Conservation (phyloP, 2,329 filamentous ascomycete genomes). For the Penicillium griseofulvum region DNA sequence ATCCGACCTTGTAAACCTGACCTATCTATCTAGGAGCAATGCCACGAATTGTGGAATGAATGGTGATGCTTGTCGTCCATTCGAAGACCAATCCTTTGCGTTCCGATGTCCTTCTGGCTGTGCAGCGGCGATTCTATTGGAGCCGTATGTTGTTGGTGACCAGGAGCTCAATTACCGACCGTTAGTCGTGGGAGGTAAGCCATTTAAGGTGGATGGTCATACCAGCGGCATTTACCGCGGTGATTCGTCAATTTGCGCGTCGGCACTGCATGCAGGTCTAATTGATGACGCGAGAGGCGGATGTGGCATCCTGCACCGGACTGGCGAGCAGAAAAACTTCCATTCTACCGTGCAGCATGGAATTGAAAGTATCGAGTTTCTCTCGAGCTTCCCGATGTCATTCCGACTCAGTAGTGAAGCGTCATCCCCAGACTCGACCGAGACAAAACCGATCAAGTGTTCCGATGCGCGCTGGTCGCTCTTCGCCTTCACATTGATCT, state of each 20-base stretch:
- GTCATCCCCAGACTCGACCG: constrained; percentile 24
- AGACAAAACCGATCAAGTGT: constrained; percentile 40
- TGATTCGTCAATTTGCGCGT: constrained; percentile 61
- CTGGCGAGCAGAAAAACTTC: constrained; percentile 52
- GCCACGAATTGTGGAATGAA: constrained; percentile 54
- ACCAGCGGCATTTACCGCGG: constrained; percentile 54
- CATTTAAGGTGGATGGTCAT: constrained; percentile 37
- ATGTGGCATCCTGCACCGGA: constrained; percentile 55
- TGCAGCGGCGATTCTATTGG: constrained; percentile 50
- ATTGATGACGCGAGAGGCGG: constrained; percentile 55
- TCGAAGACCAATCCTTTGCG: constrained; percentile 52
- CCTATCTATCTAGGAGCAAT: constrained; percentile 27
- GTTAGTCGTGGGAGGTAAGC: constrained; percentile 55
- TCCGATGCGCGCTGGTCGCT: constrained; percentile 59
- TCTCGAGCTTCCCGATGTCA: constrained; percentile 58
- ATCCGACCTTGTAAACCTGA: neutral
- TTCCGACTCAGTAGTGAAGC: constrained; percentile 36
- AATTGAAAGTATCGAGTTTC: constrained; percentile 54
- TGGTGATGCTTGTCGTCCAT: constrained; percentile 57
- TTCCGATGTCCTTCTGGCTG: constrained; percentile 61
- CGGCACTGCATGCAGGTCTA: constrained; percentile 60
- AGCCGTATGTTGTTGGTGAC: constrained; percentile 58
- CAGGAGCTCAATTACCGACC: constrained; percentile 54
- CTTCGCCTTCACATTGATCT: constrained; percentile 54
- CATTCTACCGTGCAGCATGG: constrained; percentile 47